Base-by-base conservation (phyloP, 495 filamentous ascomycete genomes). In the Penicillium arizonense region DNA sequence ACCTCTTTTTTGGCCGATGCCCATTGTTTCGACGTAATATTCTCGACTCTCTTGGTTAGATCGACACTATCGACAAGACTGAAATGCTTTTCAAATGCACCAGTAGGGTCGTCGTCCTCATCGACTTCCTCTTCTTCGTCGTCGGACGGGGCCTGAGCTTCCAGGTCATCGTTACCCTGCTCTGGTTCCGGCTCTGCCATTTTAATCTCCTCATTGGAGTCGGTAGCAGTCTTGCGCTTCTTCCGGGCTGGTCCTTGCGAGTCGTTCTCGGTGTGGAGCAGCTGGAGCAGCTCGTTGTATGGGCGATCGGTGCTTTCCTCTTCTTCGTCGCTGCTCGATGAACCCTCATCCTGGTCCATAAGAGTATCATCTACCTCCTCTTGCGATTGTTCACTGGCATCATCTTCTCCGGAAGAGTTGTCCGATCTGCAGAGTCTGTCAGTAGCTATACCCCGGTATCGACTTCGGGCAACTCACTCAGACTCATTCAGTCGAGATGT, bases 21-120 rank as follows among this genome's bases (percentile, higher is more conserved):
- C 86, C 88, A 95, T 54, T 84, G 76, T 32, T 80, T 80, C 12
- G 77, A 67, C 30, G 69, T 60, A 5, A 77, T 71, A 21, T 73
- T 67, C 57, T 85, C 65, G 23, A 92, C 71, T 43, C 76, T 75
- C 55, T 68, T 68, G 8, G 72, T 68, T 3, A 91, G 56, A 16
- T 77, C 67, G 5, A 77, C 71, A 35, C 86, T 80, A 14, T 88
- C 79, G 2, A 82, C 80, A 18, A 71, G 69, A 26, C 81, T 78
- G 68, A 96, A 93, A 67, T 96, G 93, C 32, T 76, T 72, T 43
- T 91, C 84, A 61, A 95, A 96, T 3, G 89, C 85, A 65, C 96
- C 91, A 2, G 75, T 74, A 23, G 68, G 70, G 32, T 71, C 72
- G 16, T 57, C 68, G 11, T 59, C 68, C 11, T 74, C 71, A 8